Evolutionary conservation across 176 grass and related monocot genomes (phyloP).

Genomic region (Sorghum bicolor): Sorghum_bicolor_NCBIv3 NC_012873.2:52051001-52051500

Average conservation of each 20-base stretch:
- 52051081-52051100: too few relatives aligned
- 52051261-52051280: neutral
- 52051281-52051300: neutral
- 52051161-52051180: too few relatives aligned
- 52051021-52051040: neutral
- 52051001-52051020: neutral
- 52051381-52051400: neutral
- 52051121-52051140: too few relatives aligned
- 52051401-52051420: neutral
- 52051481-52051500: neutral
- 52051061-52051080: neutral
- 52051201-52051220: too few relatives aligned
- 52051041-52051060: too few relatives aligned
- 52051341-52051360: neutral
- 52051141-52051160: too few relatives aligned
- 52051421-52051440: neutral
- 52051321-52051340: neutral
- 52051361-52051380: neutral
- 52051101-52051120: too few relatives aligned
- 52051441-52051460: neutral
- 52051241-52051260: too few relatives aligned
- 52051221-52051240: too few relatives aligned
- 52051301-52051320: neutral
- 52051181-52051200: too few relatives aligned
- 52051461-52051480: neutral